phyloP scores from a whole-genome alignment of 1,284 basidiomycete species.

The Caloboletus firmus region DNA sequence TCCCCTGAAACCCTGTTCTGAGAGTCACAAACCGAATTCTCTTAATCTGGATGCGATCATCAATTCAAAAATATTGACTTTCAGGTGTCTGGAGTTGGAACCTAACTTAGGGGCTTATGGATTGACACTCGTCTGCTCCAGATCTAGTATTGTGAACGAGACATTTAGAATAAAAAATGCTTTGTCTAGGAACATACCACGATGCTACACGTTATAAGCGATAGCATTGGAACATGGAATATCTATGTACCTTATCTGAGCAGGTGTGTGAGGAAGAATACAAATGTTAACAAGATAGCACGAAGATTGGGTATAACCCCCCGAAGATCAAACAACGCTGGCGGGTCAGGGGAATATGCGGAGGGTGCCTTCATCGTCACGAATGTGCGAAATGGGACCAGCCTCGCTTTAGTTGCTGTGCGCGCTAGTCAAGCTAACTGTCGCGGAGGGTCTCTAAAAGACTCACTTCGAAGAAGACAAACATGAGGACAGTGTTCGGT shows the following conservation, averaged over 20 bases:
- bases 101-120: not conserved
- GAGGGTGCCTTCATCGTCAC: not conserved
- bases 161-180: constrained; percentile 3
- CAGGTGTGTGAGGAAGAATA: constrained; percentile 1
- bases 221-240: constrained; percentile 1
- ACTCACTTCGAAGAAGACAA: constrained; percentile 79
- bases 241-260: constrained; percentile 6
- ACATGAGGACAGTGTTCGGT: constrained; percentile 82
- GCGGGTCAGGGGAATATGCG: not conserved
- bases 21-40: not conserved
- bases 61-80: not conserved
- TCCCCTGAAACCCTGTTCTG: not conserved
- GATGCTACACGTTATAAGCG: constrained; percentile 6
- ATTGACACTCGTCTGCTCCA: not conserved
- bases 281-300: constrained; percentile 1
- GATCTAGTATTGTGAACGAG: constrained; percentile 1
- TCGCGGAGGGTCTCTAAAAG: not conserved
- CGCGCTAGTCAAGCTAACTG: constrained; percentile 6
- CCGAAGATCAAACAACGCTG: not conserved
- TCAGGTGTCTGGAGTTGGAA: not conserved
- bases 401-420: constrained; percentile 64
- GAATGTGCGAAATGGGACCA: constrained; percentile 38
- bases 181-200: constrained; percentile 12
- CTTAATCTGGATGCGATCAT: not conserved
- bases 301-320: constrained; percentile 2